Conservation (phyloP, 2,329 filamentous ascomycete genomes). For the Cercospora sojina region DNA sequence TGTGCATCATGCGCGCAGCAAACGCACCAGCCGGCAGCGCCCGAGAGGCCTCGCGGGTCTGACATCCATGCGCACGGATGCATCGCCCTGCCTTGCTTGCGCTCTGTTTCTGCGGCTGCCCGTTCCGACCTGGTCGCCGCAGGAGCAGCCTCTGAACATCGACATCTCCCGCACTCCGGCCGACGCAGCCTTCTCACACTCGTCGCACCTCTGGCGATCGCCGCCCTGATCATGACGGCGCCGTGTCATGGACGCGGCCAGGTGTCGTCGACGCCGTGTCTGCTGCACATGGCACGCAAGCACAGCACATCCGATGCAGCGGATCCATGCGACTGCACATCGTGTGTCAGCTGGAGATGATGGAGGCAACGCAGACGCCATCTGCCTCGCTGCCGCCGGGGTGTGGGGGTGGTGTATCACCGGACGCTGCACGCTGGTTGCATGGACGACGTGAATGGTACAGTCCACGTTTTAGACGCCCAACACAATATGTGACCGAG, state of each 20-base stretch:
- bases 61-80: constrained; percentile 2
- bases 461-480: not conserved
- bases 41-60: not conserved
- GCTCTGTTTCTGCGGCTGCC: constrained; percentile 1
- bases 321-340: constrained; percentile 14
- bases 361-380: constrained; percentile 14
- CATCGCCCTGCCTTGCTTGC: not conserved
- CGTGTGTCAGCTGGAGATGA: constrained; percentile 10
- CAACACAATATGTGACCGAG: not conserved
- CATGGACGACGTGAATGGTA: not conserved
- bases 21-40: not conserved
- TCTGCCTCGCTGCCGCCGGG: not conserved
- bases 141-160: not conserved
- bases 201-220: not conserved
- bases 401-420: not conserved
- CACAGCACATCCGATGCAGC: constrained; percentile 12
- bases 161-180: constrained; percentile 6
- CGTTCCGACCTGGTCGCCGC: constrained; percentile 1
- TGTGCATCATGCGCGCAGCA: not conserved
- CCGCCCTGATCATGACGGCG: not conserved
- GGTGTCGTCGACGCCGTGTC: not conserved
- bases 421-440: not conserved
- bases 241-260: not conserved
- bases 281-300: not conserved
- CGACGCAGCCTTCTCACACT: not conserved